Conservation (phyloP, 2,329 filamentous ascomycete species). For the Gnomoniopsis smithogilvyi region DNA sequence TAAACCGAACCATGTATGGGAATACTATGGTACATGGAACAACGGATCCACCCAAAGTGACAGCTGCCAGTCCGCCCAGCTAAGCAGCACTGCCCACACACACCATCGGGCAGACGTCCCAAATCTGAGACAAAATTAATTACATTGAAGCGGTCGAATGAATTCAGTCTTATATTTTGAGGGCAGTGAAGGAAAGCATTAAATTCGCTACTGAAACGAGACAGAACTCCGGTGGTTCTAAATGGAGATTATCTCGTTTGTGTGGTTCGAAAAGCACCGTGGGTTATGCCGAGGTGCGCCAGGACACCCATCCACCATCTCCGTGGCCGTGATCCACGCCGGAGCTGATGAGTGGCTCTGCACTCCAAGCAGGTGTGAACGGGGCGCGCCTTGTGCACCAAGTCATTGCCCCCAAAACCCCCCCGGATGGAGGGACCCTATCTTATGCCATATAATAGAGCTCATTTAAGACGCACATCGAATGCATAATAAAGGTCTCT, state of each 20-base stretch:
- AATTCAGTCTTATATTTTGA: not conserved
- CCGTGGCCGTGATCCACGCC: too few species aligned
- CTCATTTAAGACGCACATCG: not conserved
- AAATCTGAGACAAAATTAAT: not conserved
- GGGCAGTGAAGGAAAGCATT: not conserved
- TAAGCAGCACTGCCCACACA: not conserved
- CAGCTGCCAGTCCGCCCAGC: not conserved
- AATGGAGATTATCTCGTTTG: not conserved
- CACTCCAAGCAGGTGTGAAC: too few species aligned
- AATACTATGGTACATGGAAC: too few species aligned
- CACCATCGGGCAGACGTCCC: not conserved
- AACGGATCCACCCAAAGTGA: not conserved
- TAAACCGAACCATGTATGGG: too few species aligned
- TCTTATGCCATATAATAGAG: not conserved
- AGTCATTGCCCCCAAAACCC: not conserved
- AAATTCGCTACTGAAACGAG: not conserved
- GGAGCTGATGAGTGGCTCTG: too few species aligned
- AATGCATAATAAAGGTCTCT: constrained; percentile 6
- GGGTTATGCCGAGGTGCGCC: too few species aligned
- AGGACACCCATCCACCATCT: not conserved
- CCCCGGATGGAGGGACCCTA: not conserved
- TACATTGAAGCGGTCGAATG: not conserved
- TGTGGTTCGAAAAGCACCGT: not conserved
- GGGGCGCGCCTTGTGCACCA: not conserved
- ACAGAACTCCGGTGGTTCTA: not conserved